phyloP scores from a whole-genome alignment of 306 rosid genomes.

The Begonia masoniana region DNA sequence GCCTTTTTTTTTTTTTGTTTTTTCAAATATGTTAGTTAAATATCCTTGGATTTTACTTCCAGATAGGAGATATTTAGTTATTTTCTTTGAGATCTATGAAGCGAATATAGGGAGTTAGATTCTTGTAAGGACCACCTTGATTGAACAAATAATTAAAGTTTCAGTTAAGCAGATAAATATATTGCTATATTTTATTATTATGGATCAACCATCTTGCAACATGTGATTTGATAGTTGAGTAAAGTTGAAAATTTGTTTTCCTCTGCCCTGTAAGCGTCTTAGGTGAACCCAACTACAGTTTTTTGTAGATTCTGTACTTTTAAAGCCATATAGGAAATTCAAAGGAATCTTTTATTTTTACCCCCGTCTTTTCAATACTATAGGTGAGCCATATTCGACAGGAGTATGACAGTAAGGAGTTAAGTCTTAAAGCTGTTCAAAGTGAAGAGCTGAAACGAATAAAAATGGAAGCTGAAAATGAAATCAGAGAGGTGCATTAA shows the following conservation, averaged over 20 bases:
- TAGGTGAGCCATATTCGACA: constrained; percentile 59
- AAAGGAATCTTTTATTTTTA: too few relatives aligned
- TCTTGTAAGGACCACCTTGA: neutral
- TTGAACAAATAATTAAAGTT: neutral
- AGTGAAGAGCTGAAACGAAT: constrained; percentile 42
- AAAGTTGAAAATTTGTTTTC: neutral
- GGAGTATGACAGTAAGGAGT: constrained; percentile 51
- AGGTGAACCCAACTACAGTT: neutral
- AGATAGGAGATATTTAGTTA: constrained; percentile 1
- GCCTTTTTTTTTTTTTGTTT: neutral
- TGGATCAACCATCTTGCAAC: neutral
- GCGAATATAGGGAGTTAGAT: neutral
- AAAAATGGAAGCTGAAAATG: constrained; percentile 61
- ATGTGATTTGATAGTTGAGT: neutral
- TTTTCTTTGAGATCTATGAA: neutral
- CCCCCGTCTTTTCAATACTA: constrained; percentile 17
- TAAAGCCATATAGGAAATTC: too few relatives aligned
- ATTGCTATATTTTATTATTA: too few relatives aligned
- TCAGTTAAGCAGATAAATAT: neutral
- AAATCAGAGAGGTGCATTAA: constrained; percentile 56
- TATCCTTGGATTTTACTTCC: neutral
- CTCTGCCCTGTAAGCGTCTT: neutral
- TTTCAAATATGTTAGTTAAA: neutral
- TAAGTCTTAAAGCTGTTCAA: constrained; percentile 38
- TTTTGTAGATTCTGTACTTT: neutral